phyloP scores from a whole-genome alignment of 257 asterid species.

The Oldenlandia corymbosa region DNA sequence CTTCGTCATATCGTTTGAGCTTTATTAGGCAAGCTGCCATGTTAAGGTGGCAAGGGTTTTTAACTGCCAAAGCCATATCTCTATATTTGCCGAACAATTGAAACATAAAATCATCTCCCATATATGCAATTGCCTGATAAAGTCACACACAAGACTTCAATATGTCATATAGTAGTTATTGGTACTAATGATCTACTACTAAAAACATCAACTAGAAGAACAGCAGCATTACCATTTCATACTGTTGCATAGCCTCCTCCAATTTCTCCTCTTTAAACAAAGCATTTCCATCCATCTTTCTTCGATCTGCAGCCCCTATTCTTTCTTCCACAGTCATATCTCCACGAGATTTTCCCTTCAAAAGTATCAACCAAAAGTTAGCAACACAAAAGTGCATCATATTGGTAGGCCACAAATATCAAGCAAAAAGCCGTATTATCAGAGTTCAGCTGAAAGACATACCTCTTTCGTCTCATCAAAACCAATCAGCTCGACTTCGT shows the following conservation, averaged over 20 bases:
- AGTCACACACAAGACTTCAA: slow-evolving; percentile 1
- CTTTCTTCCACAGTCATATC: slow-evolving; percentile 99
- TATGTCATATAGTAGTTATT: neutral
- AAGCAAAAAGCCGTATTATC: neutral
- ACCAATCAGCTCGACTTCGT: slow-evolving; percentile 94
- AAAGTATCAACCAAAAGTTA: slow-evolving; percentile 19
- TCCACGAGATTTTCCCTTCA: slow-evolving; percentile 86
- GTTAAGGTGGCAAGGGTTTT: slow-evolving; percentile 97
- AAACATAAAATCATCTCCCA: slow-evolving; percentile 99
- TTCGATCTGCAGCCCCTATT: slow-evolving; percentile 86
- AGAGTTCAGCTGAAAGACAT: slow-evolving; percentile 26
- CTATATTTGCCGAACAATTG: slow-evolving; percentile 90
- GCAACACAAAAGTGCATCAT: neutral
- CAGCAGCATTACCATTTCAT: slow-evolving; percentile 72
- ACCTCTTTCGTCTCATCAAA: slow-evolving; percentile 95
- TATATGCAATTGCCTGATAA: slow-evolving; percentile 82
- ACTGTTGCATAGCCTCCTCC: slow-evolving; percentile 93
- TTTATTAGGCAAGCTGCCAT: slow-evolving; percentile 86
- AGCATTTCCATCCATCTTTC: slow-evolving; percentile 94
- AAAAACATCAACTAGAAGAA: slow-evolving; percentile 8
- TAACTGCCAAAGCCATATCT: slow-evolving; percentile 96
- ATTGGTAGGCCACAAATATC: slow-evolving; percentile 1
- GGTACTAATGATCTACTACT: neutral
- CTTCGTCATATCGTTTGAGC: slow-evolving; percentile 84
- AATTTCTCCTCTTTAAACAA: slow-evolving; percentile 81